phyloP scores from a whole-genome alignment of 768 basidiomycete species.

The Leucocoprinus leucothites region DNA sequence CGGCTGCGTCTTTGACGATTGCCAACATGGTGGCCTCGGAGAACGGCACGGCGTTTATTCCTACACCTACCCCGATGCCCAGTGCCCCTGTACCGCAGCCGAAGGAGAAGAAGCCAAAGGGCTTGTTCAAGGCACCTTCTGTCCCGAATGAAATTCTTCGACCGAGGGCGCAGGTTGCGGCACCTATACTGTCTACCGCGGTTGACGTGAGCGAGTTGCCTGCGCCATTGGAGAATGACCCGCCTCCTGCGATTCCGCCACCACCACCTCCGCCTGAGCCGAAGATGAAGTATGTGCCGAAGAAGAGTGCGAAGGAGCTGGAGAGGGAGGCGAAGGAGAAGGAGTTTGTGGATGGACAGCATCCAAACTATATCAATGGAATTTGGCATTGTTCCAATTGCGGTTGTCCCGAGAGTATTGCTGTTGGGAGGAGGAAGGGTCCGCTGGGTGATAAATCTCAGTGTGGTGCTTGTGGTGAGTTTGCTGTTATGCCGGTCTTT shows the following conservation, averaged over 20 bases:
- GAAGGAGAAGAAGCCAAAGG: conserved; percentile 69
- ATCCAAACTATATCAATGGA: conserved; percentile 77
- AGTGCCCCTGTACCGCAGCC: conserved; percentile 22
- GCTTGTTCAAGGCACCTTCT: conserved; percentile 70
- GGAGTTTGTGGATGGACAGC: conserved; percentile 81
- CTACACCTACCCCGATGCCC: conserved; percentile 23
- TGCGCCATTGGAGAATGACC: conserved; percentile 60
- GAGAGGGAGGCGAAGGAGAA: conserved; percentile 83
- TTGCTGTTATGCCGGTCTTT: conserved; percentile 2
- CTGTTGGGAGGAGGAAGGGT: conserved; percentile 83
- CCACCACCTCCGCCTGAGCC: conserved; percentile 39
- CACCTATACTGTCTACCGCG: conserved; percentile 67
- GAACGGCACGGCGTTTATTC: conserved; percentile 64
- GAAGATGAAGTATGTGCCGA: conserved; percentile 44
- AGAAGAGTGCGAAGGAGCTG: conserved; percentile 67
- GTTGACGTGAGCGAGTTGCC: conserved; percentile 47
- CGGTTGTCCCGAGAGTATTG: conserved; percentile 85
- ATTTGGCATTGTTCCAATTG: conserved; percentile 96
- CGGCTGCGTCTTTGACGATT: conserved; percentile 79
- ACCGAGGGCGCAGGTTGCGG: conserved; percentile 55
- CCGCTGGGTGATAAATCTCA: conserved; percentile 88
- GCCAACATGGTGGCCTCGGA: conserved; percentile 92
- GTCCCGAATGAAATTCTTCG: conserved; percentile 52
- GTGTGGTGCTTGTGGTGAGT: conserved; percentile 89
- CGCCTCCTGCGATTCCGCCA: conserved; percentile 37